These are phyloP conservation scores for Aspergillus pseudotamarii DNA, from an alignment of 2,329 filamentous ascomycete species.

Conservation along the genomic window DNA sequence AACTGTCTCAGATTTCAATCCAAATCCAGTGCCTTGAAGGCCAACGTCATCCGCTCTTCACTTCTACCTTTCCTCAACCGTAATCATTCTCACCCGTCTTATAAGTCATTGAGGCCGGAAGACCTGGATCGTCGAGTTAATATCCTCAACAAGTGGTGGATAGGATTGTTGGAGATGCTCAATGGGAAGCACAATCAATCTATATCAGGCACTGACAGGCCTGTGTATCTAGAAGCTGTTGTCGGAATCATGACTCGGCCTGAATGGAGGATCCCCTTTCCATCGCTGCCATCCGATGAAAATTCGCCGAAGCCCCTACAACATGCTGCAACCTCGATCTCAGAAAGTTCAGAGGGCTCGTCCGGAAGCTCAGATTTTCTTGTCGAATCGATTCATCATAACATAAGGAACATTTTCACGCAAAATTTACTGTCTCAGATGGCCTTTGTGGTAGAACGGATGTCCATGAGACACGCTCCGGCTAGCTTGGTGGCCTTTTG, in stretches of 20 bases:
- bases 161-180: conserved; percentile 76
- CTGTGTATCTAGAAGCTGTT: conserved; percentile 75
- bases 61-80: conserved; percentile 77
- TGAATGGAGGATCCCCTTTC: conserved; percentile 78
- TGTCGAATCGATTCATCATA: conserved; percentile 78
- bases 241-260: conserved; percentile 83
- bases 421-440: conserved; percentile 82
- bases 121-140: conserved; percentile 78
- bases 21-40: conserved; percentile 74
- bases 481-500: conserved; percentile 79
- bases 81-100: conserved; percentile 69
- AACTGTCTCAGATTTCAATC: conserved; percentile 61
- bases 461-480: conserved; percentile 75
- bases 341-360: conserved; percentile 59
- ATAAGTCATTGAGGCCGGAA: conserved; percentile 68
- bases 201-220: conserved; percentile 81
- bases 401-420: conserved; percentile 83
- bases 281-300: conserved; percentile 57
- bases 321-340: conserved; percentile 47
- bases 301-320: conserved; percentile 34
- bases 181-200: conserved; percentile 74
- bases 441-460: conserved; percentile 83
- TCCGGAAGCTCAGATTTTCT: conserved; percentile 64
- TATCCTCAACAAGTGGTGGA: conserved; percentile 92
- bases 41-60: conserved; percentile 70